These are phyloP conservation scores for Emergomyces orientalis DNA, from an alignment of 2,329 filamentous ascomycete species.

Conservation along the genomic window DNA sequence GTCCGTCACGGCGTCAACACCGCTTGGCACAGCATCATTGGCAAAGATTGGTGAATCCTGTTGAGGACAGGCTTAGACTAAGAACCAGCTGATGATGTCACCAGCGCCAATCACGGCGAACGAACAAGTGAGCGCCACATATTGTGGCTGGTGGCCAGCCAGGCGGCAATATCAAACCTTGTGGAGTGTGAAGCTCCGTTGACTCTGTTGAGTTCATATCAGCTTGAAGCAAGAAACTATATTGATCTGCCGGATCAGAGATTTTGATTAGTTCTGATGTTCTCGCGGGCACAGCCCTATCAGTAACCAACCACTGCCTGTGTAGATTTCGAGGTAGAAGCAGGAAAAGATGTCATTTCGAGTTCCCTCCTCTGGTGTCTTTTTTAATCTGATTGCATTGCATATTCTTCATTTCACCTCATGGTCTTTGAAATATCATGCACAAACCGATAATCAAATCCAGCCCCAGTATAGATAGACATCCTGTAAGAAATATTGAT, in stretches of 20 bases:
- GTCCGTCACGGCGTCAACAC: neutral
- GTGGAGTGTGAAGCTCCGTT: too few relatives aligned
- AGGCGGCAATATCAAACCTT: neutral
- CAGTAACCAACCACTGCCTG: neutral
- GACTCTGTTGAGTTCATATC: neutral
- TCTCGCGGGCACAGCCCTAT: neutral
- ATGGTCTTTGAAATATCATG: neutral
- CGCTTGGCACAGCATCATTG: neutral
- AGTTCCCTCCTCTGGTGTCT: too few relatives aligned
- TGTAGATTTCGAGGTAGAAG: too few relatives aligned
- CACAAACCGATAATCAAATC: neutral
- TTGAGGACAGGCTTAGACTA: too few relatives aligned
- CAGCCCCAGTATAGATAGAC: neutral
- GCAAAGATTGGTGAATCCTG: neutral
- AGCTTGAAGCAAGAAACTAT: too few relatives aligned
- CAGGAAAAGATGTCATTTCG: too few relatives aligned
- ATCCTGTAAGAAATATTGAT: neutral
- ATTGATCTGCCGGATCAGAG: neutral
- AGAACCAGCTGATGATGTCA: slow-evolving; percentile 8
- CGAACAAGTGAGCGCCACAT: neutral
- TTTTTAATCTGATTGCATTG: neutral
- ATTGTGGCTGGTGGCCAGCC: neutral
- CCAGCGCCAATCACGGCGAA: neutral
- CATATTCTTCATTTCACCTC: neutral
- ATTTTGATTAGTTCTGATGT: neutral